A percentile compares a stretch with the other conserved stretches of the same genome.
phyloP scores from a whole-genome alignment of 306 rosid species.

The Fragaria ananassa region DNA sequence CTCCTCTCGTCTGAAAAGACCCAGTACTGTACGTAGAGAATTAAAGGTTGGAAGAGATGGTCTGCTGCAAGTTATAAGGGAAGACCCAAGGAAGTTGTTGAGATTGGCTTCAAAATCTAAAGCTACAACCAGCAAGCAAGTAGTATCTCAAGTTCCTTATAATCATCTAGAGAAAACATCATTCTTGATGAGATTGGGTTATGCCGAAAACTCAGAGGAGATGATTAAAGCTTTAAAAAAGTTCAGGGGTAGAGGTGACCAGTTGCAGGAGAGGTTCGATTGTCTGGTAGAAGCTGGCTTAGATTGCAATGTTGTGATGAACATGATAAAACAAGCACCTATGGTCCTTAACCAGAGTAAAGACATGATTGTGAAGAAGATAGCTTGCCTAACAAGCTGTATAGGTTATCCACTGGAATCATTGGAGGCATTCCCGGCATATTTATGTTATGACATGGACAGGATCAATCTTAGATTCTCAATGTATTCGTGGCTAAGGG shows the following conservation, averaged over 20 bases:
- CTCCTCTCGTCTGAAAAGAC: conserved; percentile 46
- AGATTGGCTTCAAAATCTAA: conserved; percentile 44
- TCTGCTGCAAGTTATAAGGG: conserved; percentile 47
- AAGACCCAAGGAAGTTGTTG: conserved; percentile 55
- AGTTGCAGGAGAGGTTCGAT: conserved; percentile 79
- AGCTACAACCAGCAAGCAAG: conserved; percentile 24
- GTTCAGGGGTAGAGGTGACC: conserved; percentile 76
- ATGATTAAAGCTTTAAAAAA: conserved; percentile 57
- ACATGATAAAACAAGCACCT: conserved; percentile 57
- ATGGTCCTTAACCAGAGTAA: conserved; percentile 55
- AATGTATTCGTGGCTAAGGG: conserved; percentile 69
- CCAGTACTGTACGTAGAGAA: conserved; percentile 51
- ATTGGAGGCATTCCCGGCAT: conserved; percentile 54
- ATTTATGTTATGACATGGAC: conserved; percentile 55
- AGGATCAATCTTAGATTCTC: conserved; percentile 51
- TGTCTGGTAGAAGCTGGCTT: conserved; percentile 78
- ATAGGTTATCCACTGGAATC: conserved; percentile 62
- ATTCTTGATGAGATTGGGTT: conserved; percentile 67
- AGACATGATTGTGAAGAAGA: conserved; percentile 51
- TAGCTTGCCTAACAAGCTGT: conserved; percentile 43
- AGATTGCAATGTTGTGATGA: conserved; percentile 46
- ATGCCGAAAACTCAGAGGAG: conserved; percentile 75
- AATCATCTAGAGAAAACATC: conserved; percentile 48
- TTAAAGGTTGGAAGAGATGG: conserved; percentile 44
- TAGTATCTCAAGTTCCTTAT: conserved; percentile 21